Base-by-base conservation (phyloP, 2,329 filamentous ascomycete genomes). In the Dothiorella sarmentorum region DNA sequence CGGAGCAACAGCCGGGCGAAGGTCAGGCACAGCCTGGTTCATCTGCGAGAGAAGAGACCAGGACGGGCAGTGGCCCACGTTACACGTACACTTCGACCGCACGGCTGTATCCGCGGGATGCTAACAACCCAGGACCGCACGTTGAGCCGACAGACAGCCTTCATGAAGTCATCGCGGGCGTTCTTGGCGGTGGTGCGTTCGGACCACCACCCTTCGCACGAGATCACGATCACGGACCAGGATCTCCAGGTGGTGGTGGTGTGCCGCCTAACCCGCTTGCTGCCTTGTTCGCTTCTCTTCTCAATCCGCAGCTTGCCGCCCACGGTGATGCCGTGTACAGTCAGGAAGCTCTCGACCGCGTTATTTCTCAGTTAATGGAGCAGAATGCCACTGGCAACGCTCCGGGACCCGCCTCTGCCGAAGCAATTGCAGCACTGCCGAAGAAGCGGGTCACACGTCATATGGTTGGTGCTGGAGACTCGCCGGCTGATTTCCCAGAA, bases 281-380 rank as follows among this genome's bases (percentile, higher is more conserved):
- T 24, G 71, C 71, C 4, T 69, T 83, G 18, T 71, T 83, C 35
- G 63, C 66, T 18, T 63, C 66, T n/a, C 17, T 61, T 3, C 64
- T 71, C 40, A 65, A 69, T 27, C 67, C 65, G 11, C 68, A 66
- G 9, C 60, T 56, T 29, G 75, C 71, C 13, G 67, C 69, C 15
- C 79, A 83, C 60, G 90, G 91, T 18, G 93, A 97, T 71, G 90
- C 87, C 7, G 93, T 96, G 1, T 95, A 93, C 71, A 88, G 89
- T 0, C 90, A 97, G 73, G 91, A 96, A 75, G 92, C 89, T 2
- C 78, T 97, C 29, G 93, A 99, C 70, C 85, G 88, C 31, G 90
- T 97, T 63, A 88, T 99, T 58, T 88, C 90, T 0, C 84, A 89
- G 65, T 79, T 97, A 42, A 94, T 97, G 87, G 93, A 97, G 65